Evolutionary conservation across 176 grass and related monocot genomes (phyloP), one percentile per base, ranked within the genome.

Genomic region (Zoysia japonica): DNA sequence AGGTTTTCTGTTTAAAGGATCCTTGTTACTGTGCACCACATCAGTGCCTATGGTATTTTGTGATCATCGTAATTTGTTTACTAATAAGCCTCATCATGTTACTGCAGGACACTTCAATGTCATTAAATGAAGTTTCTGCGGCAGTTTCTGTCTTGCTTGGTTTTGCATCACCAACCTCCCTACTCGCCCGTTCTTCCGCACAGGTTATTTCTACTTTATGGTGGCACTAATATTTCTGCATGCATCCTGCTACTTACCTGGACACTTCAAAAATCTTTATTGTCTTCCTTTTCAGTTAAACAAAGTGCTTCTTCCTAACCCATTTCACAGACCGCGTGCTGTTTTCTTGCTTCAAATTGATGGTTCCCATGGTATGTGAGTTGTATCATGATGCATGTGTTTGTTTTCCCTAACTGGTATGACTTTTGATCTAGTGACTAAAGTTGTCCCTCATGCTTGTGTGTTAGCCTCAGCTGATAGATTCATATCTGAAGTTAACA

Each of bases 81-180:
- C 61, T 77, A 61, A 57, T 60, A 19, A 70, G 2, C 70, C 20
- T 76, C 20, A 39, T 11, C 4, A 10, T 65, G 47, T 70, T 82
- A 67, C 68, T 56, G 52, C 83, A 94, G 92, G 80, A 44, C 54
- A 49, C 65, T 71, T 91, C 65, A 14, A 95, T 94, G 84, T 89
- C 89, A 66, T 71, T 84, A 44, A 56, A 88, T 71, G 90, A 98
- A 87, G 86, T 98, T 75, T 80, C 90, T 47, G 96, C 92, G 19
- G 80, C 81, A 13, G 79, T 88, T 81, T 94, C 96, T 7, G 84
- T 98, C 19, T 85, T 98, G 79, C 96, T 95, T 92, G 96, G 96
- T 74, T 94, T 95, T 56, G 83, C 96, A 82, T 90, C 92, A 65
- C 44, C 89, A 48, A 57, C 84, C 20, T 87, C 82, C 9, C 84